Base-by-base conservation (phyloP, 164 flowering plant genomes). In the Macadamia tetraphylla region DNA sequence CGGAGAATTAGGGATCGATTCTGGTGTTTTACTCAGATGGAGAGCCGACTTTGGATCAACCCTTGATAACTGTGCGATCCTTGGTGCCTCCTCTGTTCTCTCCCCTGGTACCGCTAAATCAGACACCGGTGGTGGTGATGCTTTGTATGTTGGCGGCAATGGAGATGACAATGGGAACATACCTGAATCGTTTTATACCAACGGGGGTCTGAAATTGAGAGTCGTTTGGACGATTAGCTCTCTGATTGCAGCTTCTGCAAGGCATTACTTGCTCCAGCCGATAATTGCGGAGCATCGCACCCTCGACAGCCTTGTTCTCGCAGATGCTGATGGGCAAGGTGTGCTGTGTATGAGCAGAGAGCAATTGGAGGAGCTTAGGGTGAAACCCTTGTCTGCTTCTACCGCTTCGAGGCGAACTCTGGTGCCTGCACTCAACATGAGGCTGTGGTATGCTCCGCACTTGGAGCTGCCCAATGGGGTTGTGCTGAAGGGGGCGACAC, bases 341-440 rank as follows among this genome's bases (percentile, higher is more conserved):
- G 56, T 57, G 6, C 31, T 66, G 29, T 52, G 68, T 23, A 66
- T 66, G 60, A 57, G 40, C 35, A 18, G 68, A 32, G 60, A 66
- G 60, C 68, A 66, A 60, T 40, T 66, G 48, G 30, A 60, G 62
- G 73, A 63, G 49, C 62, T 70, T 9, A 73, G 80, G 55, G 74
- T 70, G 71, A 77, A 73, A 58, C 77, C 77, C 10, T 55, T 73
- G 44, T 67, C 74, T 14, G 80, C 76, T 4, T 73, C 76, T 5
- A 66, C 71, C 1, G 74, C 77, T 29, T 73, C 76, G 2, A 77
- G 71, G 67, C 68, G 80, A 67, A 73, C 80, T 2, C 67, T 73
- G 43, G 79, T 76, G 40, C 80, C 80, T 9, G 80, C 80, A 30
- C 46, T 74, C 61, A 77, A 73, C 46, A 73, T 77, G 80, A 66